These are phyloP conservation scores for Elongisporangium undulatum DNA, from an alignment of 352 stramenopile genomes.

Conservation along the genomic window DNA sequence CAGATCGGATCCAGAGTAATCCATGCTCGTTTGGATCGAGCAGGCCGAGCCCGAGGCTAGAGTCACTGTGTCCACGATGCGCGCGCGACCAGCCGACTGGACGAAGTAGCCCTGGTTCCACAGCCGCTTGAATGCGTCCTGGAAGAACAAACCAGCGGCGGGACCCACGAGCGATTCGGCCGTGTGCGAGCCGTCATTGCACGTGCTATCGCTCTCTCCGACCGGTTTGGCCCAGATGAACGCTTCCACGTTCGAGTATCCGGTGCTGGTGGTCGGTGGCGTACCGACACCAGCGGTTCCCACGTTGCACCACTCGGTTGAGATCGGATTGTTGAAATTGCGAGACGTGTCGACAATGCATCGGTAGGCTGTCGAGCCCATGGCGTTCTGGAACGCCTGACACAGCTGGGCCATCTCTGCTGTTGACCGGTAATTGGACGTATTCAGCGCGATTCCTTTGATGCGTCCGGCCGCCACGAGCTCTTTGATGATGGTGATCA, in stretches of 20 bases:
- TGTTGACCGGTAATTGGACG: constrained; percentile 63
- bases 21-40: background rate
- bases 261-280: constrained; percentile 42
- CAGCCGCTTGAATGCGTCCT: constrained; percentile 40
- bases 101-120: constrained; percentile 77
- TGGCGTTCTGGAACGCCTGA: constrained; percentile 44
- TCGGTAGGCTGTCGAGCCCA: constrained; percentile 31
- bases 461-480: constrained; percentile 28
- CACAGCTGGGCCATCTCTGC: constrained; percentile 46
- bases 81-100: background rate
- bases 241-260: constrained; percentile 49
- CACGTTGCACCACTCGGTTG: constrained; percentile 69
- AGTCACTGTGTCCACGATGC: background rate
- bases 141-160: constrained; percentile 48
- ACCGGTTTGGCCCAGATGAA: constrained; percentile 67
- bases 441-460: constrained; percentile 68
- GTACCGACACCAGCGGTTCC: constrained; percentile 48
- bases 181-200: constrained; percentile 31
- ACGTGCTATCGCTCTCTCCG: constrained; percentile 61
- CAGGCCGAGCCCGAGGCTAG: background rate
- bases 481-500: constrained; percentile 41
- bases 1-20: background rate
- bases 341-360: constrained; percentile 67
- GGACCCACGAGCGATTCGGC: constrained; percentile 27
- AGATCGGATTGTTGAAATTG: constrained; percentile 37